phyloP scores from a whole-genome alignment of 148 eudicot species.

The Diospyros kaki region DNA sequence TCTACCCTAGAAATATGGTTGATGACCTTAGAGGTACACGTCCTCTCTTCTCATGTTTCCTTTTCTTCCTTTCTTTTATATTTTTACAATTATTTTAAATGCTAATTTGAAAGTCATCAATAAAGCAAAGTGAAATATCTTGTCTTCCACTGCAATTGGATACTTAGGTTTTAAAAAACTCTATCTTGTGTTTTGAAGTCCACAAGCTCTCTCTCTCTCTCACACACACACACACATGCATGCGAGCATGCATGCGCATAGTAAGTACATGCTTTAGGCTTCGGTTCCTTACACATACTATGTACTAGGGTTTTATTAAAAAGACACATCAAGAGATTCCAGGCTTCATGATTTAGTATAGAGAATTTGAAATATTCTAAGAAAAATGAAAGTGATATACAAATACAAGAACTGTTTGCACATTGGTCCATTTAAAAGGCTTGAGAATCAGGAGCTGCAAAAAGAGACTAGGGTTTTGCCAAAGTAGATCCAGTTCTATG shows the following conservation, averaged over 20 bases:
- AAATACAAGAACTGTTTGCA: background rate
- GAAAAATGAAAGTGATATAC: background rate
- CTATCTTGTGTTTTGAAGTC: background rate
- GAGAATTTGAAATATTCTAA: background rate
- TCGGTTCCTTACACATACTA: background rate
- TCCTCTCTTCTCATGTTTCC: background rate
- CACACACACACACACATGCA: background rate
- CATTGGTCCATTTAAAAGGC: background rate
- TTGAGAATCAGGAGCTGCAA: conserved; percentile 5
- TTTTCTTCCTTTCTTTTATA: background rate
- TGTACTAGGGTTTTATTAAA: background rate
- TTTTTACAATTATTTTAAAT: background rate
- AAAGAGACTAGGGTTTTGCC: background rate
- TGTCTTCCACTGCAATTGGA: background rate
- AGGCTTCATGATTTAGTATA: background rate
- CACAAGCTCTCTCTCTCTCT: background rate
- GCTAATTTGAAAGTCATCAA: conserved; percentile 1
- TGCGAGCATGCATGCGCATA: background rate
- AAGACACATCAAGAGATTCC: background rate
- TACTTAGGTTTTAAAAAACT: background rate
- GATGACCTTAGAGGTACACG: conserved; percentile 76
- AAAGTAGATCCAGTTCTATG: background rate
- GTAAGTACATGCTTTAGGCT: conserved; percentile 7
- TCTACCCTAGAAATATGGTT: conserved; percentile 81
- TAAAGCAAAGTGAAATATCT: background rate